A percentile compares a stretch with the other conserved stretches of the same genome.
These are phyloP conservation scores for Ogataea sp. DNA, from an alignment of 805 yeast species.

Conservation along the genomic window DNA sequence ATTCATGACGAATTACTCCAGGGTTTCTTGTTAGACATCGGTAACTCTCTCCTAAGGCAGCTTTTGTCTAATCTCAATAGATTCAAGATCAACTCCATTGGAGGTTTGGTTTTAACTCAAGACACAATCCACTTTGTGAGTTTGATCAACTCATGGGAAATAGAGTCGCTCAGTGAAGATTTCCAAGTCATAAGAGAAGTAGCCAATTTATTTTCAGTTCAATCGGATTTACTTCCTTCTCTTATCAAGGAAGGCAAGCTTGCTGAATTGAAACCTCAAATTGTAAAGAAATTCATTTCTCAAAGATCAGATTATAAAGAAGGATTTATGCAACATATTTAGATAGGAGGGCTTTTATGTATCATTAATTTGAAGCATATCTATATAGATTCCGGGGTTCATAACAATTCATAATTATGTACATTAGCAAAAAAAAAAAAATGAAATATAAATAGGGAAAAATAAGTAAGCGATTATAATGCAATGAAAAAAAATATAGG, in stretches of 20 bases:
- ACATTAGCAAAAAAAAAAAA: too few relatives aligned
- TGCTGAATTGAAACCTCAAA: conserved; percentile 51
- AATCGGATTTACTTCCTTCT: conserved; percentile 69
- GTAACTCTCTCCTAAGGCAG: conserved; percentile 46
- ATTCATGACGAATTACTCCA: conserved; percentile 35
- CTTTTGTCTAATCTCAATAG: conserved; percentile 68
- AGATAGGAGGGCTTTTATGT: background rate
- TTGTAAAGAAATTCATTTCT: conserved; percentile 57
- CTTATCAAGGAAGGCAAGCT: conserved; percentile 77
- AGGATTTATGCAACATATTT: conserved; percentile 9
- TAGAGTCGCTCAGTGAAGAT: conserved; percentile 50
- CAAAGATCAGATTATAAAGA: conserved; percentile 65
- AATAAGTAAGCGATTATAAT: too few relatives aligned
- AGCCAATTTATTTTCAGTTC: conserved; percentile 79
- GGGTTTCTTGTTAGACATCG: conserved; percentile 39
- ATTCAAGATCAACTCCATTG: conserved; percentile 69
- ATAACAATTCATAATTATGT: too few relatives aligned
- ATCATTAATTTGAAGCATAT: too few relatives aligned
- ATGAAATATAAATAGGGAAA: too few relatives aligned
- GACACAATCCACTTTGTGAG: conserved; percentile 74
- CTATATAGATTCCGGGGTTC: too few relatives aligned
- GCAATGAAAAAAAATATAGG: too few relatives aligned
- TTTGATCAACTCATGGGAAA: conserved; percentile 45
- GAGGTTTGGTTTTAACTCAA: conserved; percentile 75
- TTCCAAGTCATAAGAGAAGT: conserved; percentile 72